Conservation (phyloP, 345 rosid genomes). For the Arabidopsis arenosa region DNA sequence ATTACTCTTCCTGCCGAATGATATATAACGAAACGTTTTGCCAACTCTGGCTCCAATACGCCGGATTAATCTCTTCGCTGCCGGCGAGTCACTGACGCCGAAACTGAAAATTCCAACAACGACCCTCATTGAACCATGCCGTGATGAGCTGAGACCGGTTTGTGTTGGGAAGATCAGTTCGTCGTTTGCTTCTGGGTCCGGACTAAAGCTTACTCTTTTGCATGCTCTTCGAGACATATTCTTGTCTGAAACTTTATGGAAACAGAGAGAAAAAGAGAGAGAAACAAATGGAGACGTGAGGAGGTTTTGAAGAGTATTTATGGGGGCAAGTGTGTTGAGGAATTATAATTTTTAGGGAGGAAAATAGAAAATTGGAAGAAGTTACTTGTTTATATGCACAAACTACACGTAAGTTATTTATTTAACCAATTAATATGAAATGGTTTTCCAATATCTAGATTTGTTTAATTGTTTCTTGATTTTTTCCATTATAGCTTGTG, state of each 20-base stretch:
- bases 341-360: conserved; percentile 16
- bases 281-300: conserved; percentile 40
- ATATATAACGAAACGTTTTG: conserved; percentile 55
- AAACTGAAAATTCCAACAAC: conserved; percentile 51
- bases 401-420: neutral
- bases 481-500: neutral
- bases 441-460: neutral
- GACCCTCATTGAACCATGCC: conserved; percentile 45
- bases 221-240: conserved; percentile 64
- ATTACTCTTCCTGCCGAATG: conserved; percentile 44
- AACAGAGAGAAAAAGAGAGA: conserved; percentile 6
- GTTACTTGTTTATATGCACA: neutral
- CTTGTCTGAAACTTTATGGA: conserved; percentile 27
- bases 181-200: conserved; percentile 47
- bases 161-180: conserved; percentile 27
- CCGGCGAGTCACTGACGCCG: conserved; percentile 35
- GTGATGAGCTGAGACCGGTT: conserved; percentile 43
- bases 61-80: conserved; percentile 49
- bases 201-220: conserved; percentile 73
- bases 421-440: neutral
- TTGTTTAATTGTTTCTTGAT: neutral
- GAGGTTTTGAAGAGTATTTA: conserved; percentile 48
- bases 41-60: conserved; percentile 59
- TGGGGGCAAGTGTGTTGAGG: conserved; percentile 37
- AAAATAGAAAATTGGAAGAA: neutral